phyloP scores from a whole-genome alignment of 768 basidiomycete species.

The Boletus reticulatus region DNA sequence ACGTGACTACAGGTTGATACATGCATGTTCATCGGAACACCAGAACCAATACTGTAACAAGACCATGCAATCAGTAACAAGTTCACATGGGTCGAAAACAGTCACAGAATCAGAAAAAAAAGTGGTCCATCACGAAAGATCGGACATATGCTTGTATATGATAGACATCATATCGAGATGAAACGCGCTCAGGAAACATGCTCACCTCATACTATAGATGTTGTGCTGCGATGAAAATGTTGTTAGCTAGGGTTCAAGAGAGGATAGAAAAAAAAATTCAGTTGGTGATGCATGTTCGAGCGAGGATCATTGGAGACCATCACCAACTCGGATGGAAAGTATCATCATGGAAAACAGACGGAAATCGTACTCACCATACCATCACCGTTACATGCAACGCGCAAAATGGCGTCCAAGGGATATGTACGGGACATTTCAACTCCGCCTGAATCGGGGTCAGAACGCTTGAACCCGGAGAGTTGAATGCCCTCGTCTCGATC shows the following conservation, averaged over 20 bases:
- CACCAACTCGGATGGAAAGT: conserved; percentile 74
- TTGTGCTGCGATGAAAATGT: neutral
- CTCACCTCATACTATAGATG: conserved; percentile 5
- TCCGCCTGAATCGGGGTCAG: conserved; percentile 33
- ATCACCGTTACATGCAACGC: neutral
- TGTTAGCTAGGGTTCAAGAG: conserved; percentile 13
- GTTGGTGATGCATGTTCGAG: conserved; percentile 78
- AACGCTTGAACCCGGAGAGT: neutral
- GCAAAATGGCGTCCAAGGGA: neutral
- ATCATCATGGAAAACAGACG: conserved; percentile 53
- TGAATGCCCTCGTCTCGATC: no score
- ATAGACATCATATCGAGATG: conserved; percentile 47
- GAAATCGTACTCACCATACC: conserved; percentile 32
- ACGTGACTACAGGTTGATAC: no score
- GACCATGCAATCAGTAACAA: conserved; percentile 1
- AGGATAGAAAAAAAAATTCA: conserved; percentile 36
- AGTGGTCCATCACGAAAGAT: conserved; percentile 54
- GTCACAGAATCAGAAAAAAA: conserved; percentile 46
- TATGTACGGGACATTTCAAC: neutral
- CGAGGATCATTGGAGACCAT: conserved; percentile 61
- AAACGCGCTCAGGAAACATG: neutral
- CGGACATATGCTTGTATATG: conserved; percentile 77
- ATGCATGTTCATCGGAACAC: no score
- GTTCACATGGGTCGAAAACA: neutral
- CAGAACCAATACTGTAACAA: neutral